Percentiles rank a stretch among this genome's conserved stretches.
Evolutionary conservation across 208 protist genomes (phyloP).

Genomic region (Crithidia thermophila): DNA sequence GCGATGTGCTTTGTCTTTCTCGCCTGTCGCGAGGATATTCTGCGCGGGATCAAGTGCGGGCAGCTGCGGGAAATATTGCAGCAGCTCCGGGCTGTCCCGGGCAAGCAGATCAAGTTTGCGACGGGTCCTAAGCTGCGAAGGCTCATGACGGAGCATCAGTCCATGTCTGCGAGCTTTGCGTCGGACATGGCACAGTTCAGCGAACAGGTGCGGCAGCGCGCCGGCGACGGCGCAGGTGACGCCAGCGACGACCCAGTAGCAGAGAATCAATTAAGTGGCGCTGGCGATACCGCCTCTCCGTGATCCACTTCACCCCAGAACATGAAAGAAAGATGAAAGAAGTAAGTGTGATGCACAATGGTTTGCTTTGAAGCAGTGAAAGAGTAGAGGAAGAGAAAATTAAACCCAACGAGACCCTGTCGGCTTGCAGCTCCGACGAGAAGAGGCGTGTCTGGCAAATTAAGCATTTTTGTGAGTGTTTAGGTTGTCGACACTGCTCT

Average conservation of each 20-base stretch:
- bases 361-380: no score
- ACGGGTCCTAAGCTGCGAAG: constrained; percentile 55
- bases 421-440: no score
- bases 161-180: constrained; percentile 27
- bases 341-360: neutral
- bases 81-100: constrained; percentile 34
- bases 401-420: no score
- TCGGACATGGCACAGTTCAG: constrained; percentile 19
- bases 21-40: constrained; percentile 62
- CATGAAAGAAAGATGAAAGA: neutral
- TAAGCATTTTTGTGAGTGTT: no score
- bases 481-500: no score
- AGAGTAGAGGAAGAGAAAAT: no score
- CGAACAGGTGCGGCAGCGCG: neutral
- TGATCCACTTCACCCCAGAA: no score
- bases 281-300: neutral
- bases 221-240: neutral
- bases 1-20: constrained; percentile 83
- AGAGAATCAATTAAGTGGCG: neutral
- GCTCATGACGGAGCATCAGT: constrained; percentile 33
- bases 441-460: no score
- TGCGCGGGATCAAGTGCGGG: constrained; percentile 33
- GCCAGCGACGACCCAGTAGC: neutral
- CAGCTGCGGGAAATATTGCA: constrained; percentile 37
- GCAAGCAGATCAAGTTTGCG: constrained; percentile 64